Percentiles rank a stretch among this genome's conserved stretches.
These are phyloP conservation scores for Candida jianshihensis DNA, from an alignment of 805 yeast species.

Conservation along the genomic window DNA sequence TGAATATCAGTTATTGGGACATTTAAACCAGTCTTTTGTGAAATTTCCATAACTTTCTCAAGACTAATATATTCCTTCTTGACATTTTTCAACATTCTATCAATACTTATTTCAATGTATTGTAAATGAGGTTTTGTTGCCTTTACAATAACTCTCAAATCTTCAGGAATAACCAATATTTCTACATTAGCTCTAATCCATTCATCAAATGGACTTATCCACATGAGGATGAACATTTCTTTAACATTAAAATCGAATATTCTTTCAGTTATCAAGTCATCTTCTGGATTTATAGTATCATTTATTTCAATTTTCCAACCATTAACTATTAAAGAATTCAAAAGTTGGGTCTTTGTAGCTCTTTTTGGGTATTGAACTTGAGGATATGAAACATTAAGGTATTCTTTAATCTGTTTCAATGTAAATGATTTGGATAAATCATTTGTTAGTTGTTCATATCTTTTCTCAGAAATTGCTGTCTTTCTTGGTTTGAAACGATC, in stretches of 20 bases:
- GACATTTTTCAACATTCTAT: constrained; percentile 10
- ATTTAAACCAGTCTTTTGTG: constrained; percentile 2
- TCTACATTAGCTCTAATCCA: constrained; percentile 22
- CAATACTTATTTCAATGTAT: constrained; percentile 20
- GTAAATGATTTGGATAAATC: constrained; percentile 12
- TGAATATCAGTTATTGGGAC: constrained; percentile 20
- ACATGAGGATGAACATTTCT: constrained; percentile 15
- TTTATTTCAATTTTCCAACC: constrained; percentile 16
- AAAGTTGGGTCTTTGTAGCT: constrained; percentile 4
- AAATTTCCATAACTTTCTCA: constrained; percentile 6
- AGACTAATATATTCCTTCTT: constrained; percentile 12
- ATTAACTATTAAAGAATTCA: constrained; percentile 5
- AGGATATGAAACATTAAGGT: constrained; percentile 8
- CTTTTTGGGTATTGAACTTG: background rate
- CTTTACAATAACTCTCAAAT: constrained; percentile 15
- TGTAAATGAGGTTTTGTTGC: constrained; percentile 18
- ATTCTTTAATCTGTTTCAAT: constrained; percentile 10
- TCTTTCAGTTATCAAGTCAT: constrained; percentile 13
- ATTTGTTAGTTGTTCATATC: constrained; percentile 12
- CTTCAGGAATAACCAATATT: constrained; percentile 15
- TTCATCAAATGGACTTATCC: constrained; percentile 15
- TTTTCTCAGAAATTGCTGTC: constrained; percentile 10
- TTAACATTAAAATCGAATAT: constrained; percentile 14
- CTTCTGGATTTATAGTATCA: constrained; percentile 8
- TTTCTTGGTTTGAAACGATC: constrained; percentile 12